A percentile compares a stretch with the other conserved stretches of the same genome.
These are phyloP conservation scores for Suzukiozyma palmioleophila DNA, from an alignment of 1,139 yeast genomes.

Conservation along the genomic window DNA sequence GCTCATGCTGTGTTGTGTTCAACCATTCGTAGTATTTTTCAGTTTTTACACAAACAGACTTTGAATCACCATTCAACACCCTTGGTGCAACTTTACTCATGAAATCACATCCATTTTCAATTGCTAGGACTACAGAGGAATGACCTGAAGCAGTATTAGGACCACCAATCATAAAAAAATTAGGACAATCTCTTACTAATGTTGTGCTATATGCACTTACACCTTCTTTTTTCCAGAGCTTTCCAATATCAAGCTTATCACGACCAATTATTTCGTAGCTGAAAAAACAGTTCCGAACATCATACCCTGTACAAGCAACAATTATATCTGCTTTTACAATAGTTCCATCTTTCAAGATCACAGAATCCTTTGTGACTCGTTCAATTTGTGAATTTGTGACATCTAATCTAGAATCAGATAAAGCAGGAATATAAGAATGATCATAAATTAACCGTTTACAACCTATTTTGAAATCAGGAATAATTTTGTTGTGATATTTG, in stretches of 20 bases:
- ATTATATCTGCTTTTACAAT: conserved; percentile 34
- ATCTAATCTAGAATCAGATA: conserved; percentile 29
- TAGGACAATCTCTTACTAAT: conserved; percentile 33
- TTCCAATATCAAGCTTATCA: conserved; percentile 18
- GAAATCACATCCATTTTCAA: conserved; percentile 33
- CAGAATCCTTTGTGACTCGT: conserved; percentile 24
- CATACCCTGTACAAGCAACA: conserved; percentile 44
- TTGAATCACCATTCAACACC: conserved; percentile 25
- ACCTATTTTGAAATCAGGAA: conserved; percentile 40
- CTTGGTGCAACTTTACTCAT: conserved; percentile 21
- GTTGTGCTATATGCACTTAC: conserved; percentile 34
- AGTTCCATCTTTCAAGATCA: conserved; percentile 28
- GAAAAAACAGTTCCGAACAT: conserved; percentile 17
- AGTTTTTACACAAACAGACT: conserved; percentile 28
- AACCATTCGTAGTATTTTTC: conserved; percentile 37
- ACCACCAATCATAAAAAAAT: conserved; percentile 34
- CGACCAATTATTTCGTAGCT: conserved; percentile 23
- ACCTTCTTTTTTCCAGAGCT: conserved; percentile 30
- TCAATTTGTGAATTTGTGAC: conserved; percentile 22
- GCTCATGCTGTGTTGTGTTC: conserved; percentile 21
- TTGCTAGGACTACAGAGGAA: conserved; percentile 38
- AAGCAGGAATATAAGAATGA: conserved; percentile 29
- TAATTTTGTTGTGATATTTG: conserved; percentile 27
- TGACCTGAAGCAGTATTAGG: conserved; percentile 46
- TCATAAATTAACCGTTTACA: conserved; percentile 42